These are phyloP conservation scores for Tetrapisispora fleetii DNA, from an alignment of 805 yeast species.

Conservation along the genomic window DNA sequence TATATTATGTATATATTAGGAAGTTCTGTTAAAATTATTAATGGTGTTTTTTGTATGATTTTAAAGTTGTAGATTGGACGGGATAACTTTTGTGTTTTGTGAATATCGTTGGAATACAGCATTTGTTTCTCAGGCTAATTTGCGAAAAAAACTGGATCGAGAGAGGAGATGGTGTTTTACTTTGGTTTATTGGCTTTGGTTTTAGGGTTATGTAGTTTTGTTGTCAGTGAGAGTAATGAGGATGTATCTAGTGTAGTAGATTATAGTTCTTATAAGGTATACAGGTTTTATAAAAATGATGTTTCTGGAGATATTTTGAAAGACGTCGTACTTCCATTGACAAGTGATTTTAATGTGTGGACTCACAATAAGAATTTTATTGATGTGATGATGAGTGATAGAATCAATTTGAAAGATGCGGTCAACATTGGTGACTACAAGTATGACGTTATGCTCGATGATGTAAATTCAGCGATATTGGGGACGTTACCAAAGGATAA, in stretches of 20 bases:
- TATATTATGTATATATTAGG: too few species aligned
- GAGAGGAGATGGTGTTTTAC: background rate
- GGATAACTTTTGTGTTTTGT: too few species aligned
- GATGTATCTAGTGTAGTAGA: slow-evolving; percentile 1
- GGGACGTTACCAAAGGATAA: slow-evolving; percentile 41
- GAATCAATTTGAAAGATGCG: slow-evolving; percentile 11
- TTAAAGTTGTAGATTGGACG: too few species aligned
- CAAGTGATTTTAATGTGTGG: slow-evolving; percentile 37
- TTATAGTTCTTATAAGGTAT: slow-evolving; percentile 17
- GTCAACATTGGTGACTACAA: slow-evolving; percentile 37
- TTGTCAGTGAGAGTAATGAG: too few species aligned
- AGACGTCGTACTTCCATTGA: slow-evolving; percentile 8
- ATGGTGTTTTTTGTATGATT: too few species aligned
- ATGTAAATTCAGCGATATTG: slow-evolving; percentile 45
- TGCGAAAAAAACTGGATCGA: too few species aligned
- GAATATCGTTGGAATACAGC: too few species aligned
- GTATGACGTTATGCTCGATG: background rate
- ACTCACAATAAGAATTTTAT: slow-evolving; percentile 35
- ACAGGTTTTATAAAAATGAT: slow-evolving; percentile 12
- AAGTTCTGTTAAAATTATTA: too few species aligned
- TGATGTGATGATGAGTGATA: slow-evolving; percentile 33
- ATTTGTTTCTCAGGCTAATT: too few species aligned
- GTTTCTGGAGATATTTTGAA: slow-evolving; percentile 5
- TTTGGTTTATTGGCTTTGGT: background rate
- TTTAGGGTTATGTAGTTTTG: background rate